phyloP scores from a whole-genome alignment of 2,329 filamentous ascomycete genomes.

The Epichloe coenophiala region DNA sequence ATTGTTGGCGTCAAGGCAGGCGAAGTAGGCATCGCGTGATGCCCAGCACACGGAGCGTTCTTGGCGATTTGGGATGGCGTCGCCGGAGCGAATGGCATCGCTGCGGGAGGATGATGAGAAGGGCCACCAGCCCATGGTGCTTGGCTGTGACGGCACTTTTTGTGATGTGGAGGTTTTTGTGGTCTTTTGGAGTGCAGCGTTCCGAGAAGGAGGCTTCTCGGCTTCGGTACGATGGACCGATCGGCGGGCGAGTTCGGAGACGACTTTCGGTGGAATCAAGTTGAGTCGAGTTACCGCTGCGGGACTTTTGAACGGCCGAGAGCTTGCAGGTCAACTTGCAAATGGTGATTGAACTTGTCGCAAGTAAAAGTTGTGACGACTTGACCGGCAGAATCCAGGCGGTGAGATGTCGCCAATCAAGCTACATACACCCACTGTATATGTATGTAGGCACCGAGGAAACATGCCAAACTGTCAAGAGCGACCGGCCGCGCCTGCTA shows the following conservation, averaged over 20 bases:
- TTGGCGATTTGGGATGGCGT: constrained; percentile 68
- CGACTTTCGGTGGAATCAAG: no score
- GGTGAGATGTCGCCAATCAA: not conserved
- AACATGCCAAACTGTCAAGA: not conserved
- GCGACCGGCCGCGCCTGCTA: not conserved
- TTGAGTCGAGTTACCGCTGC: not conserved
- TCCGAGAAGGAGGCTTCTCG: no score
- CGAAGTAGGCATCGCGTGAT: constrained; percentile 75
- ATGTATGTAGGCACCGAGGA: no score
- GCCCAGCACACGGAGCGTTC: constrained; percentile 82
- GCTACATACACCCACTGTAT: no score
- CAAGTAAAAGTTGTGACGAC: not conserved
- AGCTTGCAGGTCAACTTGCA: no score
- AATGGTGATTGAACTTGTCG: no score
- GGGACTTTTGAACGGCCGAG: no score
- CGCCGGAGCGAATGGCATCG: constrained; percentile 33
- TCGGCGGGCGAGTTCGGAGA: no score
- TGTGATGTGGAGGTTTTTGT: not conserved
- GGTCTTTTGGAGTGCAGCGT: not conserved
- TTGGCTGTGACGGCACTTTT: not conserved
- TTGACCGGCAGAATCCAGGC: not conserved
- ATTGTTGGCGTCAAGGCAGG: constrained; percentile 67
- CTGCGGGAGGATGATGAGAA: constrained; percentile 34
- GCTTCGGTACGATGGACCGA: no score
- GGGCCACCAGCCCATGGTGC: constrained; percentile 30